A percentile compares a stretch with the other conserved stretches of the same genome.
phyloP scores from a whole-genome alignment of 2,329 filamentous ascomycete genomes.

The Ceratocystis eucalypticola region DNA sequence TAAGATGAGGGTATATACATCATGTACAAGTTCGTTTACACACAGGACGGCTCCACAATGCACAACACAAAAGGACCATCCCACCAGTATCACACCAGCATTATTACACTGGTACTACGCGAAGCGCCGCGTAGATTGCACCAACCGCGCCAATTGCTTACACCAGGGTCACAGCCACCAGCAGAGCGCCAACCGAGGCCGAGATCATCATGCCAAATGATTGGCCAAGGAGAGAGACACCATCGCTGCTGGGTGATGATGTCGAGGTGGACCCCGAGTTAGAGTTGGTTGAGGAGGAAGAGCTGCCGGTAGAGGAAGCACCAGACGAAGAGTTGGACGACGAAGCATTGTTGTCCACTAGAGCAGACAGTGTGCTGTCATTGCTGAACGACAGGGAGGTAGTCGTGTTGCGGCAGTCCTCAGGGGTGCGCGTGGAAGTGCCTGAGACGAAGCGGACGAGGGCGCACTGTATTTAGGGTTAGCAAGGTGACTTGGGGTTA shows the following conservation, averaged over 20 bases:
- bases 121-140: not conserved
- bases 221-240: constrained; percentile 1
- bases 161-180: constrained; percentile 1
- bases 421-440: constrained; percentile 25
- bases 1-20: constrained; percentile 1
- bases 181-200: constrained; percentile 4
- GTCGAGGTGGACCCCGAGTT: not conserved
- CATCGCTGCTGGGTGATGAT: not conserved
- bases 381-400: constrained; percentile 26
- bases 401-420: constrained; percentile 28
- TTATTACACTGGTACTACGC: no score
- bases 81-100: not conserved
- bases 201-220: constrained; percentile 3
- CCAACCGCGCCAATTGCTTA: not conserved
- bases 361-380: constrained; percentile 21
- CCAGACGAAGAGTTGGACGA: not conserved
- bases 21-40: constrained; percentile 3
- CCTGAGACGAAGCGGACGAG: constrained; percentile 42
- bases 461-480: constrained; percentile 33
- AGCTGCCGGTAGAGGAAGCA: no score
- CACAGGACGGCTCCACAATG: not conserved
- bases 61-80: not conserved
- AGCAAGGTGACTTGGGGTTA: not conserved
- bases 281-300: not conserved
- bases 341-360: not conserved